Conservation (phyloP, 2,329 filamentous ascomycete genomes). For the Escovopsis sp. region DNA sequence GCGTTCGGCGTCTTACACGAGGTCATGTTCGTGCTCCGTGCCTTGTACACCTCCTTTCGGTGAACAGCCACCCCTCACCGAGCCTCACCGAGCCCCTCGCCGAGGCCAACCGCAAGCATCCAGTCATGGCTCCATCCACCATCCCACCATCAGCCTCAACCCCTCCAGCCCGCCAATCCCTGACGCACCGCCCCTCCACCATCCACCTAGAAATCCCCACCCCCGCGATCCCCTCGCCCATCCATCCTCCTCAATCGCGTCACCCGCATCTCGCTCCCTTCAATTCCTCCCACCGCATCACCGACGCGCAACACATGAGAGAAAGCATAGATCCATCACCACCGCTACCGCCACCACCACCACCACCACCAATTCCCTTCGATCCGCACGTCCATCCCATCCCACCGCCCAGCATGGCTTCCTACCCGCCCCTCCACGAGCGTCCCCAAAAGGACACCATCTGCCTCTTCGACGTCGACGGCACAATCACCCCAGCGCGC, state of each 20-base stretch:
- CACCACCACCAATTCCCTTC: no score
- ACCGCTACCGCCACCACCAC: not conserved
- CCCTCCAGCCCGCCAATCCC: slow-evolving; percentile 6
- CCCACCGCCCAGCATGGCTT: slow-evolving; percentile 7
- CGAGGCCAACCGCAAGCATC: no score
- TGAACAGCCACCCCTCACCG: no score
- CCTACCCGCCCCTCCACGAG: slow-evolving; percentile 61
- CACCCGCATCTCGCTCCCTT: not conserved
- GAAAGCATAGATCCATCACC: no score
- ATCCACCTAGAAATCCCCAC: slow-evolving; percentile 2
- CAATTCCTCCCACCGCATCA: not conserved
- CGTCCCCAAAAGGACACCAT: slow-evolving; percentile 88
- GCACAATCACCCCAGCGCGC: slow-evolving; percentile 72
- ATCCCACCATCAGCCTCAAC: slow-evolving; percentile 1
- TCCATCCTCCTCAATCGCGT: slow-evolving; percentile 3
- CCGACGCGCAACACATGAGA: no score
- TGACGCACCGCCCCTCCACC: slow-evolving; percentile 5
- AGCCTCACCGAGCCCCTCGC: no score
- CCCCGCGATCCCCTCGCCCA: not conserved
- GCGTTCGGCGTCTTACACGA: no score
- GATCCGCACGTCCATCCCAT: not conserved
- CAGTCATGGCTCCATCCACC: not conserved
- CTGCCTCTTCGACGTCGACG: slow-evolving; percentile 91
- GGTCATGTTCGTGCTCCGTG: no score
- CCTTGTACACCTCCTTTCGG: no score